Conservation (phyloP, 768 basidiomycete genomes). For the Tubosaeta brunneosetosa region DNA sequence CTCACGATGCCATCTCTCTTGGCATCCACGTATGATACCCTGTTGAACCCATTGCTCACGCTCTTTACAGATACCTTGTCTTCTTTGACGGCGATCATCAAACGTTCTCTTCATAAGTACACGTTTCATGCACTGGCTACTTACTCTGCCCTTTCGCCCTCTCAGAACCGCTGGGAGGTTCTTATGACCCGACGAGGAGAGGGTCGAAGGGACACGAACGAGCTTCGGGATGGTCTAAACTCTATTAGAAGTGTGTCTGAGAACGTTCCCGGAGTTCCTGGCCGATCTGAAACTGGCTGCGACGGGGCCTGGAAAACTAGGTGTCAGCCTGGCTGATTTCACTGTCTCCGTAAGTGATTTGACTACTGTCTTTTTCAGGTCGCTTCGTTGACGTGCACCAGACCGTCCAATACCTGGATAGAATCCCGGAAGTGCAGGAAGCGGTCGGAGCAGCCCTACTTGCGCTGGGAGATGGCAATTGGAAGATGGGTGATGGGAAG, state of each 20-base stretch:
- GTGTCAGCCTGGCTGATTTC: too few relatives aligned
- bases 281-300: constrained; percentile 71
- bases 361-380: background rate
- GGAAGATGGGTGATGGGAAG: constrained; percentile 87
- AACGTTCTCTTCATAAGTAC: too few relatives aligned
- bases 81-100: too few relatives aligned
- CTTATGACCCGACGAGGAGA: constrained; percentile 48
- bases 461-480: constrained; percentile 81
- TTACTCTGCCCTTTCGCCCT: too few relatives aligned
- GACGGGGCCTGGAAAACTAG: constrained; percentile 42
- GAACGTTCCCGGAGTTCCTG: constrained; percentile 82
- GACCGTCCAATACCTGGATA: constrained; percentile 67
- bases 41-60: too few relatives aligned
- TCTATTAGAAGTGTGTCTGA: constrained; percentile 61
- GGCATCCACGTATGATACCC: too few relatives aligned
- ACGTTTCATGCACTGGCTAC: too few relatives aligned
- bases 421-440: constrained; percentile 62
- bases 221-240: constrained; percentile 66
- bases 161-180: too few relatives aligned
- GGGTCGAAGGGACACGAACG: constrained; percentile 49
- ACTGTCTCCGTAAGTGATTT: too few relatives aligned
- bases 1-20: too few relatives aligned
- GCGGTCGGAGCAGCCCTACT: constrained; percentile 64
- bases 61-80: too few relatives aligned
- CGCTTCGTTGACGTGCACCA: constrained; percentile 24